A percentile compares a stretch with the other conserved stretches of the same genome.
Conservation (phyloP, 345 rosid species). For the Aurinia saxatilis region DNA sequence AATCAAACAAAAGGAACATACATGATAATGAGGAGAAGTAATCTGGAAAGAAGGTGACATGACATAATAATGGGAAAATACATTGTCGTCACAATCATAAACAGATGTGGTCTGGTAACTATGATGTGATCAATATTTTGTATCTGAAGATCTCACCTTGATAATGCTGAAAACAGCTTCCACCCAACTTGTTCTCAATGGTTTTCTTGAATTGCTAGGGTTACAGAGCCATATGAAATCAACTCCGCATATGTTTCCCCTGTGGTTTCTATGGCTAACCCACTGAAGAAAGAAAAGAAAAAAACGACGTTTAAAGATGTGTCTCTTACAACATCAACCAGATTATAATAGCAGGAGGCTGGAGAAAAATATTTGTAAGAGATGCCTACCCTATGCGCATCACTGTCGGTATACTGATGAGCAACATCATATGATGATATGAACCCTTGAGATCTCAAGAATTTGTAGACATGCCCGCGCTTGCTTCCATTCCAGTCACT, state of each 20-base stretch:
- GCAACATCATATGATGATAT: slow-evolving; percentile 90
- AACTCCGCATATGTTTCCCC: slow-evolving; percentile 97
- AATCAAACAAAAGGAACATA: neutral
- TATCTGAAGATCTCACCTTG: slow-evolving; percentile 36
- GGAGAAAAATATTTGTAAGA: neutral
- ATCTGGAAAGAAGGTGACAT: neutral
- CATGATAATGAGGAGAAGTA: neutral
- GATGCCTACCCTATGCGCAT: slow-evolving; percentile 73
- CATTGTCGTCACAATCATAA: neutral
- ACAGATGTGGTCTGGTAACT: neutral
- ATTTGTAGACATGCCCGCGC: slow-evolving; percentile 91
- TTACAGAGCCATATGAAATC: slow-evolving; percentile 96
- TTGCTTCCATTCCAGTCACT: slow-evolving; percentile 99
- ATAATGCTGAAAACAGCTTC: slow-evolving; percentile 66
- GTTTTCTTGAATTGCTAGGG: slow-evolving; percentile 44
- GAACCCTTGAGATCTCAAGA: slow-evolving; percentile 91
- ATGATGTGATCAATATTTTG: neutral
- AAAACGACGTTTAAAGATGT: neutral
- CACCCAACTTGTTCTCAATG: slow-evolving; percentile 58
- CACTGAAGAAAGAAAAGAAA: slow-evolving; percentile 40
- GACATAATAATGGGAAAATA: neutral
- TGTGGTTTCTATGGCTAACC: slow-evolving; percentile 94
- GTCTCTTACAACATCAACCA: neutral
- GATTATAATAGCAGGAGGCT: neutral
- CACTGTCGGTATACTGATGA: slow-evolving; percentile 69